Conservation (phyloP, 2,329 filamentous ascomycete genomes). For the Diaporthe amygdali region DNA sequence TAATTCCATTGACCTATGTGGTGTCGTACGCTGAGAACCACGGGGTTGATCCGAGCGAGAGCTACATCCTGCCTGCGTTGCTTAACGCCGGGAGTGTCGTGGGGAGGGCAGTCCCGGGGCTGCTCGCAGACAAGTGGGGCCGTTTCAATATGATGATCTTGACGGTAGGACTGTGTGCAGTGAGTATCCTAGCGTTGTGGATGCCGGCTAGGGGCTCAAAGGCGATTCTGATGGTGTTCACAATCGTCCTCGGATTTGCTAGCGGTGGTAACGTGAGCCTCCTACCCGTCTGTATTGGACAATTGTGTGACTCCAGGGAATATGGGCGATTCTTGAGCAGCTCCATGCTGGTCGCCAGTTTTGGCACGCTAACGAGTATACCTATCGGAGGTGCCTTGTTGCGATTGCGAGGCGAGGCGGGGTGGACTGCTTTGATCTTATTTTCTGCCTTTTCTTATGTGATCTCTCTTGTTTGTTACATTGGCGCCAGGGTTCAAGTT, state of each 20-base stretch:
- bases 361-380: slow-evolving; percentile 62
- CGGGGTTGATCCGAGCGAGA: slow-evolving; percentile 61
- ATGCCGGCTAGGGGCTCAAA: slow-evolving; percentile 61
- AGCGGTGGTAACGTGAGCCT: slow-evolving; percentile 79
- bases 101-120: slow-evolving; percentile 77
- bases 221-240: slow-evolving; percentile 68
- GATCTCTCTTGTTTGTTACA: slow-evolving; percentile 38
- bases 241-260: slow-evolving; percentile 77
- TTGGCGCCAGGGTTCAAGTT: slow-evolving; percentile 36
- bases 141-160: slow-evolving; percentile 81
- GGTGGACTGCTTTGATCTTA: slow-evolving; percentile 43
- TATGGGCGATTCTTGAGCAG: slow-evolving; percentile 87
- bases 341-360: slow-evolving; percentile 77
- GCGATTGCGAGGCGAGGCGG: slow-evolving; percentile 33
- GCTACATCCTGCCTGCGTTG: slow-evolving; percentile 79
- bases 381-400: slow-evolving; percentile 48
- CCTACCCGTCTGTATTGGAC: slow-evolving; percentile 80
- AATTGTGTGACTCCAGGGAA: slow-evolving; percentile 76
- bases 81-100: slow-evolving; percentile 80
- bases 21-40: slow-evolving; percentile 70
- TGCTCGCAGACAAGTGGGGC: slow-evolving; percentile 76
- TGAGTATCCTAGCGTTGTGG: slow-evolving; percentile 70
- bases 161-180: slow-evolving; percentile 62
- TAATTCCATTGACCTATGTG: slow-evolving; percentile 78
- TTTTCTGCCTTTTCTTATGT: slow-evolving; percentile 43